Conservation (phyloP, 2,329 filamentous ascomycete genomes). For the Fusarium sp. region DNA sequence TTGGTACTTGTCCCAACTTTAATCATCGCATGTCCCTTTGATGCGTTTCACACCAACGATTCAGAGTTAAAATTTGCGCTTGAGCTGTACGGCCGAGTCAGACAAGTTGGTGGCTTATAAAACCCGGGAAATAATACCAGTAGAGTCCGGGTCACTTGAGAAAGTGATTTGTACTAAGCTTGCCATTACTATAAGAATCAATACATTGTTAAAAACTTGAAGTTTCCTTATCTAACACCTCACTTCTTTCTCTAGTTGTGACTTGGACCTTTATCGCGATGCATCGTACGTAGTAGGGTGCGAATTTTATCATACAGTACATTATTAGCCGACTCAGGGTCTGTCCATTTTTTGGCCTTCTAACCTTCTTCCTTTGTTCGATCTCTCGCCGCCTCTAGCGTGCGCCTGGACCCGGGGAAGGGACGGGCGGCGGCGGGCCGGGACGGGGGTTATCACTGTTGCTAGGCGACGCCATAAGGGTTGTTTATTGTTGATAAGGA, state of each 20-base stretch:
- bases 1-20: not conserved
- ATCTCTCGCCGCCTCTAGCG: conserved; percentile 15
- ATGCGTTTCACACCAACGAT: not conserved
- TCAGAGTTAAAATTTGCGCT: conserved; percentile 5
- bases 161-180: not conserved
- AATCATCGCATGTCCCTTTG: not conserved
- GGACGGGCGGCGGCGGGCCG: conserved; percentile 29
- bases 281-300: not conserved
- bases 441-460: conserved; percentile 6
- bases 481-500: conserved; percentile 25
- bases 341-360: conserved; percentile 3
- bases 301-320: not conserved
- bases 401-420: conserved; percentile 12
- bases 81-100: not conserved
- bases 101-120: not conserved
- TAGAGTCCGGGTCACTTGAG: not conserved
- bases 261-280: not conserved
- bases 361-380: conserved; percentile 10
- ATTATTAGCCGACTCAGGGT: conserved; percentile 9
- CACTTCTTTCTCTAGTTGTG: not conserved
- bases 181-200: too few species aligned
- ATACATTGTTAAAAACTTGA: not conserved
- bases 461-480: conserved; percentile 8
- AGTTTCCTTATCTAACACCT: not conserved
- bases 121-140: not conserved